A percentile compares a stretch with the other conserved stretches of the same genome.
Conservation (phyloP, 2,329 filamentous ascomycete species). For the Epichloe scottii region DNA sequence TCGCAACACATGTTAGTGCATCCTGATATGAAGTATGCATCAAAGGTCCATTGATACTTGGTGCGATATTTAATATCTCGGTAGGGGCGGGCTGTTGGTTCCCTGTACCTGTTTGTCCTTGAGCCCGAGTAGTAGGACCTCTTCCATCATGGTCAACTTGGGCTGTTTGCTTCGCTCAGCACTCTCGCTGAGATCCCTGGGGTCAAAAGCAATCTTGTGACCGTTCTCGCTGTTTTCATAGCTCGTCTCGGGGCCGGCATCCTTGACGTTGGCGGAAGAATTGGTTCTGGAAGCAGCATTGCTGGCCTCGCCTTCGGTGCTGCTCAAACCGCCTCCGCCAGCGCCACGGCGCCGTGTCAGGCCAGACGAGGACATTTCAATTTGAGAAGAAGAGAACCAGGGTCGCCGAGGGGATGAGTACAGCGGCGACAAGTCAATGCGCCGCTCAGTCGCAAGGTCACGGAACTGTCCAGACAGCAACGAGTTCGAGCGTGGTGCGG, state of each 20-base stretch:
- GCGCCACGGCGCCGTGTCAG: conserved; percentile 57
- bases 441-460: conserved; percentile 4
- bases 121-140: conserved; percentile 84
- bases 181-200: conserved; percentile 92
- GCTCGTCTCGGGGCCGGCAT: conserved; percentile 58
- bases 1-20: conserved; percentile 6
- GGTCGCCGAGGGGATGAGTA: background rate
- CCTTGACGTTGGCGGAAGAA: conserved; percentile 39
- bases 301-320: conserved; percentile 42
- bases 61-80: background rate
- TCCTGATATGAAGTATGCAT: background rate
- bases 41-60: background rate
- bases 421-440: conserved; percentile 5
- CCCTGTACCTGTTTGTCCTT: conserved; percentile 90
- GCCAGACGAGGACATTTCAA: conserved; percentile 33
- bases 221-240: conserved; percentile 91
- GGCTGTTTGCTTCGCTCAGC: conserved; percentile 95
- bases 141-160: conserved; percentile 97
- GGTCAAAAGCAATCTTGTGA: conserved; percentile 97
- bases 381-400: background rate
- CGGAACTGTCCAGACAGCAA: background rate
- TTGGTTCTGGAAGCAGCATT: conserved; percentile 44
- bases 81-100: background rate
- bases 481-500: background rate
- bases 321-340: conserved; percentile 50